Percentiles rank a stretch among this genome's conserved stretches.
phyloP scores from a whole-genome alignment of 75 land plant genomes.

The Gnetum montanum region DNA sequence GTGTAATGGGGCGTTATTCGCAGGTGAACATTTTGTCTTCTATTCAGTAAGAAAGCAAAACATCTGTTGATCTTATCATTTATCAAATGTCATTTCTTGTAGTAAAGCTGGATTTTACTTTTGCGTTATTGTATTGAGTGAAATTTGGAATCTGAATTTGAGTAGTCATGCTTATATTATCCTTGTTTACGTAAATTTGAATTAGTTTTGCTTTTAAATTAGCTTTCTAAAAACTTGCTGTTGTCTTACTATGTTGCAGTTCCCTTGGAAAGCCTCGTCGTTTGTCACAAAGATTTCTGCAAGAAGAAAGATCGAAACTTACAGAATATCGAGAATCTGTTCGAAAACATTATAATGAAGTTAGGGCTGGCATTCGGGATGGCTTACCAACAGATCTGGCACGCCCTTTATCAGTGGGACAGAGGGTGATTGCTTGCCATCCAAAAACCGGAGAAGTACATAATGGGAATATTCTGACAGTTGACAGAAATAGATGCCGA shows the following conservation, averaged over 20 bases:
- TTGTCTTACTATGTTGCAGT: constrained; percentile 20
- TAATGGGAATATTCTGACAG: constrained; percentile 82
- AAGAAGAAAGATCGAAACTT: constrained; percentile 72
- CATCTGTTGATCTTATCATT: too few relatives aligned
- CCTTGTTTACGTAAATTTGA: too few relatives aligned
- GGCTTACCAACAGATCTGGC: constrained; percentile 82
- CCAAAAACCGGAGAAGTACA: constrained; percentile 70
- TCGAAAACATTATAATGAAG: constrained; percentile 56
- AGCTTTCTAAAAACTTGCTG: too few relatives aligned
- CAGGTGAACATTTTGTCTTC: constrained; percentile 42
- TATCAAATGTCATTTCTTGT: too few relatives aligned
- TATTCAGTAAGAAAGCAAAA: too few relatives aligned
- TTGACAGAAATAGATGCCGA: constrained; percentile 60
- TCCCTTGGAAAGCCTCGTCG: constrained; percentile 94
- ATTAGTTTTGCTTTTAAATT: too few relatives aligned
- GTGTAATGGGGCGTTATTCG: constrained; percentile 97
- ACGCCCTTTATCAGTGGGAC: constrained; percentile 78
- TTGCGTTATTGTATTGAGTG: too few relatives aligned
- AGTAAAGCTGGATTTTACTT: too few relatives aligned
- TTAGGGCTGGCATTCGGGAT: constrained; percentile 55
- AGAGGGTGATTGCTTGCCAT: constrained; percentile 81
- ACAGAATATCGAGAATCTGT: constrained; percentile 72
- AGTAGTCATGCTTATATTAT: too few relatives aligned
- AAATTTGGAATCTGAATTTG: too few relatives aligned
- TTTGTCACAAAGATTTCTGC: constrained; percentile 62